phyloP scores from a whole-genome alignment of 225 moss, liverwort and hornwort species.

The Lunularia cruciata region DNA sequence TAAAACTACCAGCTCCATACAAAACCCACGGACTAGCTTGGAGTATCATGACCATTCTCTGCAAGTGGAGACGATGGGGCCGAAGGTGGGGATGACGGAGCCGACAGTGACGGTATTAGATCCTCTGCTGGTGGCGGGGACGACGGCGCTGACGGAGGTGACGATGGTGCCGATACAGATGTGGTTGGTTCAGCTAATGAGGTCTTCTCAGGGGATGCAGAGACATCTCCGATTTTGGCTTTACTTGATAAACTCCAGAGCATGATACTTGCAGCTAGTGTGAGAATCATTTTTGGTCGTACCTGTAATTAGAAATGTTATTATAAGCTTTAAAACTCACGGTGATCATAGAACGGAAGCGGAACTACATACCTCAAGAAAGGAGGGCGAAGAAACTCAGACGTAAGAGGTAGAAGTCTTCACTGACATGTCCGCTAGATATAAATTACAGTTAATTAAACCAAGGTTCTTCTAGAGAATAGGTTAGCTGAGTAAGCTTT shows the following conservation, averaged over 20 bases:
- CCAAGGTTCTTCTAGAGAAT: too few species aligned
- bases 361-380: too few species aligned
- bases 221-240: conserved; percentile 49
- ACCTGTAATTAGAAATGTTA: conserved; percentile 48
- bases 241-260: conserved; percentile 87
- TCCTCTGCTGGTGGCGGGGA: conserved; percentile 6
- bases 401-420: too few species aligned
- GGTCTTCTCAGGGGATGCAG: conserved; percentile 17
- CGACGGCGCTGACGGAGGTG: conserved; percentile 3
- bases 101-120: neutral
- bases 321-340: neutral
- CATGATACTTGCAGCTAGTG: conserved; percentile 87
- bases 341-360: too few species aligned
- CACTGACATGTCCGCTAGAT: too few species aligned
- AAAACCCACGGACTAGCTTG: conserved; percentile 37
- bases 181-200: neutral
- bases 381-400: too few species aligned
- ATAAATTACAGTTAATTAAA: too few species aligned
- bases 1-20: conserved; percentile 26
- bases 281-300: conserved; percentile 91
- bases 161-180: conserved; percentile 10
- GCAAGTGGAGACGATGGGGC: conserved; percentile 13
- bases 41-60: conserved; percentile 49
- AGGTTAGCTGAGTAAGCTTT: too few species aligned
- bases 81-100: conserved; percentile 30